Evolutionary conservation across 2,329 filamentous ascomycete species (phyloP).

Genomic region (Sclerotinia glacialis): DNA sequence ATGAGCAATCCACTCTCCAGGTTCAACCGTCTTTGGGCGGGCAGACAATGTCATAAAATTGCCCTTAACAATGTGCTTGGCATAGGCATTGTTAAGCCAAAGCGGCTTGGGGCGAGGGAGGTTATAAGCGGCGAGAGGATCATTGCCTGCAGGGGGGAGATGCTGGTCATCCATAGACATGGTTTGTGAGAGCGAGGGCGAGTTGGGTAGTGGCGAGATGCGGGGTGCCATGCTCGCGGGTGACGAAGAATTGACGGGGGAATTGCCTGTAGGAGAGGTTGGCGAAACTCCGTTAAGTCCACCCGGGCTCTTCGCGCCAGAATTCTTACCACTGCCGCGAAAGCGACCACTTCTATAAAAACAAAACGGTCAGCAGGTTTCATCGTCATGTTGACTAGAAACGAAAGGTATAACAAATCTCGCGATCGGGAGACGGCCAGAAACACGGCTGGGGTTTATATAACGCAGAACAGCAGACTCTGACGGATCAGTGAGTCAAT

Average conservation of each 20-base stretch:
- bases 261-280: slow-evolving; percentile 45
- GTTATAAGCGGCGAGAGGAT: slow-evolving; percentile 59
- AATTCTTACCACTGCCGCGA: slow-evolving; percentile 53
- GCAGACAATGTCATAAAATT: slow-evolving; percentile 97
- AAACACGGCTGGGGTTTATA: background rate
- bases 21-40: slow-evolving; percentile 87
- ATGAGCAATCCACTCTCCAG: slow-evolving; percentile 93
- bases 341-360: slow-evolving; percentile 55
- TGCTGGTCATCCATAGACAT: slow-evolving; percentile 64
- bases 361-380: slow-evolving; percentile 30
- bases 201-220: slow-evolving; percentile 60
- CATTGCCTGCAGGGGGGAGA: slow-evolving; percentile 40
- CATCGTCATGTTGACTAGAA: background rate
- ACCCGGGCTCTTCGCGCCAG: slow-evolving; percentile 52
- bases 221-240: slow-evolving; percentile 53
- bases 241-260: slow-evolving; percentile 50
- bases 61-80: slow-evolving; percentile 88
- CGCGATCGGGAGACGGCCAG: background rate
- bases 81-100: slow-evolving; percentile 72
- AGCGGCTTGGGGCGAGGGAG: slow-evolving; percentile 66
- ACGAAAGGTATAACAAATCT: background rate
- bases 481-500: background rate
- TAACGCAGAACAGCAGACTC: background rate
- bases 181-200: slow-evolving; percentile 62
- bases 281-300: slow-evolving; percentile 49